Base-by-base conservation (phyloP, 768 basidiomycete species). In the Termitomyces bulborhizus region DNA sequence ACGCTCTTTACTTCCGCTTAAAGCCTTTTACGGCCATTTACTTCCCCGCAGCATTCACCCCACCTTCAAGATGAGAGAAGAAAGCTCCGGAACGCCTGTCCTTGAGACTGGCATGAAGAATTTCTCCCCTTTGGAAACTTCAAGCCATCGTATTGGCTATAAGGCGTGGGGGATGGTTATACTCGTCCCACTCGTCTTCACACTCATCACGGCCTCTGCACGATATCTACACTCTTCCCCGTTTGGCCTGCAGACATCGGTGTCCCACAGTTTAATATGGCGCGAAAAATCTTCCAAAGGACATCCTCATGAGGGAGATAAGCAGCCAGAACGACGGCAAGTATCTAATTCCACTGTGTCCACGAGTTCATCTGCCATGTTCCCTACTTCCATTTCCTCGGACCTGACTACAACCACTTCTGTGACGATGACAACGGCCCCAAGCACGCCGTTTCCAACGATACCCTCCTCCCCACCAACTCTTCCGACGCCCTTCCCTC, bases 401-500 rank as follows among this genome's bases (percentile, higher is more conserved):
- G 55, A 65, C 1, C 7, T 58, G 8, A 54, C 59, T 13, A 13
- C 57, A 15, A 41, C 70, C 6, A 63, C 69, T 3, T 34, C 63
- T 36, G 57, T 71, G 11, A n/a, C 50, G 2, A 15, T 45, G 16
- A 31, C 70, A 4, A 60, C 68, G 5, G 32, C 64, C 32, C 60
- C 71, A 7, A 61, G 58, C 51, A 73, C 61, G 37, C 53, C 64
- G 27, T 62, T 77, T 7, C 83, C 82, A 1, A 72, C 77, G 2
- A 69, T 85, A n/a, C 84, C 85, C 0, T 57, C 69, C 4, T 58
- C 71, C 5, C 68, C 79, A 3, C 81, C 86, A 2, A 57, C 60
- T 6, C 75, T 91, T 26, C 88, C 89, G 7, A 82, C 81, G 5
- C 90, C 90, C 0, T 91, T 93, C 66, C 88, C 88, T 3, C 88